Evolutionary conservation across 2,329 filamentous ascomycete genomes (phyloP).

Genomic region (Claviceps monticola): DNA sequence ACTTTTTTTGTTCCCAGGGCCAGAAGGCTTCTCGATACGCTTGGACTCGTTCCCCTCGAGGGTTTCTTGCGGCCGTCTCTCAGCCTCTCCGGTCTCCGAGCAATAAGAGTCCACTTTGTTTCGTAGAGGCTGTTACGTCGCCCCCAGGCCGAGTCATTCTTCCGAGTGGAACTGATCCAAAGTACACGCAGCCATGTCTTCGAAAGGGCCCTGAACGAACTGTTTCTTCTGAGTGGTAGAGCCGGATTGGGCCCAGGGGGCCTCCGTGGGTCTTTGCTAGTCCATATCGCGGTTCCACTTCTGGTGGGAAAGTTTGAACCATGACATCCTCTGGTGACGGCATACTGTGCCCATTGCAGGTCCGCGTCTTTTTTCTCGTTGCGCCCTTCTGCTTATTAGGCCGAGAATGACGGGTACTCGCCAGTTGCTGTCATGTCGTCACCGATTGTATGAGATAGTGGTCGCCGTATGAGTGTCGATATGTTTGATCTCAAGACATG

Average conservation of each 20-base stretch:
- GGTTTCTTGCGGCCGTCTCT: neutral
- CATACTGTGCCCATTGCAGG: neutral
- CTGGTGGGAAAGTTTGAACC: slow-evolving; percentile 4
- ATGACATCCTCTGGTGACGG: slow-evolving; percentile 4
- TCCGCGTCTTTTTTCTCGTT: neutral
- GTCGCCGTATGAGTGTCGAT: neutral
- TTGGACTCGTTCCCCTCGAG: slow-evolving; percentile 3
- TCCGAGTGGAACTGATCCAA: neutral
- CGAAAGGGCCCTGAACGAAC: no score
- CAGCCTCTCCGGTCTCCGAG: slow-evolving; percentile 2
- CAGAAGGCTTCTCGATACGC: neutral
- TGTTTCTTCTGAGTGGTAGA: neutral
- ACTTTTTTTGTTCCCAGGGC: neutral
- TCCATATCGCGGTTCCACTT: slow-evolving; percentile 11
- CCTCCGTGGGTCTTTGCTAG: slow-evolving; percentile 3
- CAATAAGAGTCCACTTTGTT: slow-evolving; percentile 4
- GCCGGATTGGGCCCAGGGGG: neutral
- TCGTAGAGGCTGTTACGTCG: neutral
- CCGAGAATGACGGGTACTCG: neutral
- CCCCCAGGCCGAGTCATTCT: slow-evolving; percentile 3
- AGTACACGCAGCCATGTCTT: neutral
- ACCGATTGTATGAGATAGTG: neutral
- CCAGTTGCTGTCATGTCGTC: neutral
- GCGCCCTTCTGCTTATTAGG: neutral
- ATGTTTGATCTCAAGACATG: no score